Base-by-base conservation (phyloP, 257 asterid genomes). In the Plantago ovata region DNA sequence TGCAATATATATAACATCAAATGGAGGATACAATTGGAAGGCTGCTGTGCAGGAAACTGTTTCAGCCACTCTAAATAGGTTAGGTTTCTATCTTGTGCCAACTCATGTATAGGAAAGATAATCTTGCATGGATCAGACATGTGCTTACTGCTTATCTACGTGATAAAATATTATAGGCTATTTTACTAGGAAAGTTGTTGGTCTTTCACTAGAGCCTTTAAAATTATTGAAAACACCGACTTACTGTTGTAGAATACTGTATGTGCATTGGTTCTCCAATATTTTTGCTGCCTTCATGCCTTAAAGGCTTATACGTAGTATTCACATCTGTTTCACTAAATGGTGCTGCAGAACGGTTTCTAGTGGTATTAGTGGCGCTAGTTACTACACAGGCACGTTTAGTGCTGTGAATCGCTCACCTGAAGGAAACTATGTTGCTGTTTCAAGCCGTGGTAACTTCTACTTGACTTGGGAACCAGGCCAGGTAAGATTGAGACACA, bases 391-490 rank as follows among this genome's bases (percentile, higher is more conserved):
- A 10, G 98, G 98, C 47, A 88, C 98, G 46, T 92, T 92, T 67
- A 88, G 81, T 70, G 70, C 89, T 14, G 95, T 92, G 47, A 89
- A 84, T 67, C 95, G 98, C 69, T 92, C 98, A 51, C 97, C 95
- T 36, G 95, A 92, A 14, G 97, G 98, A 62, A 83, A 81, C 60
- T 92, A 92, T 76, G 95, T 92, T 58, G 98, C 98, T 61, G 98
- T 89, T 63, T 92, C 97, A 71, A 92, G 97, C 78, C 98, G 98
- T 43, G 98, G 98, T 50, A 92, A 92, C 85, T 93, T 93, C 83
- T 93, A 75, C 63, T 71, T 93, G 84, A 93, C 98, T 56, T 93
- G 98, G 98, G 91, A 93, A 69, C 98, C 97, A 32, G 97, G 98
- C 65, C 98, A 93, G 98, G 97, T 93, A 65, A 65, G 67, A 69